Evolutionary conservation across 225 moss, liverwort and hornwort genomes (phyloP), one percentile per base, ranked within the genome.

Genomic region (Straminergon stramineum): DNA sequence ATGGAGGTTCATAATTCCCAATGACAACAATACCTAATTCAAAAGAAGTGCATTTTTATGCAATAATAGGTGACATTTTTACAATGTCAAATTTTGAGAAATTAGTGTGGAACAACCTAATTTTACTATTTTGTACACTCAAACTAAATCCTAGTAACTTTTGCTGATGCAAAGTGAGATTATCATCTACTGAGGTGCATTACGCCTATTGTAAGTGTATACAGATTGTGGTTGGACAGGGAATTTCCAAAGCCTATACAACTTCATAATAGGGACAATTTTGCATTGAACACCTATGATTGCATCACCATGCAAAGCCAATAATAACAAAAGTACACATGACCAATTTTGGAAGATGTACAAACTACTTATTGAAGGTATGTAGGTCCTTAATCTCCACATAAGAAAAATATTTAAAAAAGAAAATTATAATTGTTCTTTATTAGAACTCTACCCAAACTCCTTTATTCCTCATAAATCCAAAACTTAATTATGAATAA

Each of bases 261-360:
- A 73, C 16, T 5, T 43, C 17, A 6, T 10, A 28, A 45, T 10
- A 74, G 3, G 6, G 10, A 28, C 9, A 30, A 5, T 6, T 74
- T 73, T 28, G 45, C 17, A 45, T 74, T 10, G 43, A 0, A 1
- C 15, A 71, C 14, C 4, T 0, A 0, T 4, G 1, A 0, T 26
- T 71, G 26, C 6, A 45, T 74, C 8, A 17, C 74, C 10, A 30
- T 28, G 16, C 45, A 74, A 71, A 73, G 5, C 9, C 27, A 27
- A 27, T 73, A 73, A 43, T 43, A 8, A 73, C 28, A 45, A 45
- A 43, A 28, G 3, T 10, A 74, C 45, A 30, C 6, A 17, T 45
- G 10, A 74, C 17, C 17, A 2, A 74, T 27, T 45, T 71, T 15
- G 15, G 8, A 43, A 23, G 28, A 45, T 74, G 10, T 39, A 81